A percentile compares a stretch with the other conserved stretches of the same genome.
These are phyloP conservation scores for Zasmidium cellare DNA, from an alignment of 2,329 filamentous ascomycete genomes.

Conservation along the genomic window DNA sequence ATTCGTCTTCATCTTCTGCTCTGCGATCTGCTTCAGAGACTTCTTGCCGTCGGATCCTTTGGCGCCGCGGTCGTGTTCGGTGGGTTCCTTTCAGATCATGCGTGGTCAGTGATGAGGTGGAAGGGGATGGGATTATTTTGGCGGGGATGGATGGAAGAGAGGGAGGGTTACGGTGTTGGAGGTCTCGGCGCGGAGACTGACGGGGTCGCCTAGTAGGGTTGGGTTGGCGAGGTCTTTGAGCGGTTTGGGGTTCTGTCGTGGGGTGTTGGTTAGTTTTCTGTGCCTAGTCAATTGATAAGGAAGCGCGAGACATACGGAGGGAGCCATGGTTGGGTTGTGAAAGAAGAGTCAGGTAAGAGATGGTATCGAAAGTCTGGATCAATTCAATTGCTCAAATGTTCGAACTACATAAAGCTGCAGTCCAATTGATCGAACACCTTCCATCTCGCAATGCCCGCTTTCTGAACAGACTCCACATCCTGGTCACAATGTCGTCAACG, in stretches of 20 bases:
- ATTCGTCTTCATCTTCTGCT: conserved; percentile 32
- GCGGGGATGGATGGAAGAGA: no score
- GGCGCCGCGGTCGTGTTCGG: conserved; percentile 17
- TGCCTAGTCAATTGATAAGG: no score
- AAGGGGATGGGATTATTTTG: no score
- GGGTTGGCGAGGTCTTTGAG: conserved; percentile 32
- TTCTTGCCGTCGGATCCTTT: conserved; percentile 15
- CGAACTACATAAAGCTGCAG: no score
- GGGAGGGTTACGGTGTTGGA: conserved; percentile 25
- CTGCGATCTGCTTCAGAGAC: conserved; percentile 25
- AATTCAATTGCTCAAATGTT: no score
- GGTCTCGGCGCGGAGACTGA: conserved; percentile 38
- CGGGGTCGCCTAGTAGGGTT: conserved; percentile 36
- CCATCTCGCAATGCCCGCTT: not conserved
- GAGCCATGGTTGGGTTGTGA: conserved; percentile 8
- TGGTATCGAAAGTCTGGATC: no score
- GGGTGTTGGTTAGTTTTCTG: no score
- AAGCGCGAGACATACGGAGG: conserved; percentile 4
- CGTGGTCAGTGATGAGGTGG: not conserved
- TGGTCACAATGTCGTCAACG: conserved; percentile 24
- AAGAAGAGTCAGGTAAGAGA: no score
- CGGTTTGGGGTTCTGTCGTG: conserved; percentile 22
- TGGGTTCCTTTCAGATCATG: conserved; percentile 8
- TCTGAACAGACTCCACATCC: conserved; percentile 9
- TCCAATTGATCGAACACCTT: no score